Evolutionary conservation across 2,329 filamentous ascomycete species (phyloP).

Genomic region (Dendryphion nanum): DNA sequence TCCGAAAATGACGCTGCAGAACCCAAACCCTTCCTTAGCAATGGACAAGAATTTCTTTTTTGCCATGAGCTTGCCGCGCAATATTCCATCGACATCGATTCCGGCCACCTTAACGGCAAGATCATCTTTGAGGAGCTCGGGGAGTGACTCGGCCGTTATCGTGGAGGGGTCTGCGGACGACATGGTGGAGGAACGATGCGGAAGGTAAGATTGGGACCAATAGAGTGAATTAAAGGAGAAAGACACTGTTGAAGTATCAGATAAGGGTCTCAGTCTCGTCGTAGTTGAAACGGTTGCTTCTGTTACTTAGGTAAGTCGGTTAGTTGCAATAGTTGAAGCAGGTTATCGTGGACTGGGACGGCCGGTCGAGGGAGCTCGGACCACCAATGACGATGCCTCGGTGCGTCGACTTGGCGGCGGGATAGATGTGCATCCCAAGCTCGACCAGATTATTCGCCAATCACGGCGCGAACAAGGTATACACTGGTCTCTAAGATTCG

Average conservation of each 20-base stretch:
- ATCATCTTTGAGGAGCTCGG: constrained; percentile 67
- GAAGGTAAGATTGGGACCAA: not conserved
- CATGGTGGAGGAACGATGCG: constrained; percentile 14
- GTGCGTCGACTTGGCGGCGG: constrained; percentile 1
- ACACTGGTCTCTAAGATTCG: too few relatives aligned
- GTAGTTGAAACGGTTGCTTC: too few relatives aligned
- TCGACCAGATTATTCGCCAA: too few relatives aligned
- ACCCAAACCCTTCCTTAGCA: constrained; percentile 78
- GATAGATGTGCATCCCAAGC: too few relatives aligned
- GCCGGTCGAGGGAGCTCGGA: constrained; percentile 24
- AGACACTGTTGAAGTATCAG: constrained; percentile 7
- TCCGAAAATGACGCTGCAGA: constrained; percentile 91
- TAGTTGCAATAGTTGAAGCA: too few relatives aligned
- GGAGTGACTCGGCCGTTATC: constrained; percentile 64
- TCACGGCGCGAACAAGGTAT: too few relatives aligned
- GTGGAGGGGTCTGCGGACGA: constrained; percentile 23
- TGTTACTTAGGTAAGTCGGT: too few relatives aligned
- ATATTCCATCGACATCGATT: constrained; percentile 79
- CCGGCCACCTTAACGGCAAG: constrained; percentile 83
- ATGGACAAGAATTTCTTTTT: constrained; percentile 91
- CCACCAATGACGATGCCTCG: constrained; percentile 27
- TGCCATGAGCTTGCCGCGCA: constrained; percentile 87
- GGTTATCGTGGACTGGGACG: too few relatives aligned
- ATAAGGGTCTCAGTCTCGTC: too few relatives aligned
- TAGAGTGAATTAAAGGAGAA: too few relatives aligned